A percentile compares a stretch with the other conserved stretches of the same genome.
These are phyloP conservation scores for Pythium utonaiense DNA, from an alignment of 352 stramenopile species.

Conservation along the genomic window DNA sequence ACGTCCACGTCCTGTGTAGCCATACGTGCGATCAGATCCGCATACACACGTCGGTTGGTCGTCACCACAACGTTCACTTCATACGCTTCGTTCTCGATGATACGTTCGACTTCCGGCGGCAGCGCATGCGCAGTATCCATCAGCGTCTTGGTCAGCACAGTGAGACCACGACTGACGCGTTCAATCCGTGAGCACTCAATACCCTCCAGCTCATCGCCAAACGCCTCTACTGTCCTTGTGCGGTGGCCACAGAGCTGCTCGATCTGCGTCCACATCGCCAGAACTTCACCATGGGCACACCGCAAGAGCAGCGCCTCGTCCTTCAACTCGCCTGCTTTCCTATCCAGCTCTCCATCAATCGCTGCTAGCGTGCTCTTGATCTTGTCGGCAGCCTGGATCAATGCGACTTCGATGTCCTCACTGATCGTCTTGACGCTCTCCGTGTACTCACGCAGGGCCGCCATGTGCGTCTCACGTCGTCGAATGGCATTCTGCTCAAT, in stretches of 20 bases:
- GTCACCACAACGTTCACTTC: slow-evolving; percentile 85
- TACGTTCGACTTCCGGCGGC: slow-evolving; percentile 61
- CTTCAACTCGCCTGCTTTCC: slow-evolving; percentile 22
- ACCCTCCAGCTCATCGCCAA: slow-evolving; percentile 40
- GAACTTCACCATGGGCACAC: slow-evolving; percentile 32
- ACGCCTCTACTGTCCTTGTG: slow-evolving; percentile 35
- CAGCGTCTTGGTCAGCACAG: slow-evolving; percentile 42
- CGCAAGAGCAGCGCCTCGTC: slow-evolving; percentile 36
- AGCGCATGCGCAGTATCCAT: slow-evolving; percentile 69
- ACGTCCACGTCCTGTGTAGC: slow-evolving; percentile 64
- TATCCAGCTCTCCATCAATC: slow-evolving; percentile 32
- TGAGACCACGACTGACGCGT: slow-evolving; percentile 36
- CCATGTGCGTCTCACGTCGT: slow-evolving; percentile 57
- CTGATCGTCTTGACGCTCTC: slow-evolving; percentile 55
- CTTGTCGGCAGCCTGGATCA: slow-evolving; percentile 48
- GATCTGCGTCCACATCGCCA: slow-evolving; percentile 39
- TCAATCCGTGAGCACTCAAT: slow-evolving; percentile 52
- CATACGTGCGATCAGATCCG: slow-evolving; percentile 65
- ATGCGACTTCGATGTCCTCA: slow-evolving; percentile 50
- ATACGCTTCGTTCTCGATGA: slow-evolving; percentile 68
- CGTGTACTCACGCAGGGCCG: slow-evolving; percentile 40
- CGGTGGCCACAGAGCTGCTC: slow-evolving; percentile 42
- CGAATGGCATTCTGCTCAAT: slow-evolving; percentile 55
- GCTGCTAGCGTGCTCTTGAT: slow-evolving; percentile 52
- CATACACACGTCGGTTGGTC: slow-evolving; percentile 71